A percentile compares a stretch with the other conserved stretches of the same genome.
Conservation (phyloP, 345 rosid species). For the Firmiana major region DNA sequence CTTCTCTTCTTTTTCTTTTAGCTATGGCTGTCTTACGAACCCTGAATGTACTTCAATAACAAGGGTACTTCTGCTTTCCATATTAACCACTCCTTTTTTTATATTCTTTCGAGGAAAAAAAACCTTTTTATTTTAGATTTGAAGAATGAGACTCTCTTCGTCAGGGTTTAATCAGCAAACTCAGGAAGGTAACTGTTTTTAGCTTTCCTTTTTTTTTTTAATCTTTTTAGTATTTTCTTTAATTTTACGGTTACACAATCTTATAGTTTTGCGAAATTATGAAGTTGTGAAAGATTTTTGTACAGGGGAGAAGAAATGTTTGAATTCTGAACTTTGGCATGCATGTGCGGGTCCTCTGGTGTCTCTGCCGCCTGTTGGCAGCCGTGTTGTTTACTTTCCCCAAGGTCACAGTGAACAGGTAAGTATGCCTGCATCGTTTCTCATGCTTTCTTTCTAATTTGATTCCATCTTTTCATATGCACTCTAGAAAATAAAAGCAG, state of each 20-base stretch:
- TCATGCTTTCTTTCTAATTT: not conserved
- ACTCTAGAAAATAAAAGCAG: not conserved
- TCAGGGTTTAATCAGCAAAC: constrained; percentile 82
- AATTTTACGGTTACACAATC: not conserved
- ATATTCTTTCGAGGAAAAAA: not conserved
- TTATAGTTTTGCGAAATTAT: not conserved
- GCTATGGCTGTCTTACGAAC: constrained; percentile 1
- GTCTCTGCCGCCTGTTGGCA: constrained; percentile 87
- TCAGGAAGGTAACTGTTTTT: constrained; percentile 62
- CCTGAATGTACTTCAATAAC: not conserved
- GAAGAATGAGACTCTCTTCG: constrained; percentile 78
- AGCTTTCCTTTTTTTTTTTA: not conserved
- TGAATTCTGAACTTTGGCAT: constrained; percentile 99
- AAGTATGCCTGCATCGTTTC: constrained; percentile 10
- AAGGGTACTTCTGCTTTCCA: not conserved
- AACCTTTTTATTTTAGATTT: not conserved
- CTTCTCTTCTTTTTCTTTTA: constrained; percentile 4
- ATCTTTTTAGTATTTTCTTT: not conserved
- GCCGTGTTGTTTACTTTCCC: constrained; percentile 97
- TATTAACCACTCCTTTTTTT: not conserved
- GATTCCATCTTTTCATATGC: not conserved
- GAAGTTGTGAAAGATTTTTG: constrained; percentile 1
- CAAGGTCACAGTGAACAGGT: constrained; percentile 99
- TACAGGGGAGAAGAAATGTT: constrained; percentile 77
- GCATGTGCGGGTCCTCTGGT: constrained; percentile 99